Evolutionary conservation across 148 eudicot genomes (phyloP), one percentile per base, ranked within the genome.

Genomic region (Amaranthus palmeri): DNA sequence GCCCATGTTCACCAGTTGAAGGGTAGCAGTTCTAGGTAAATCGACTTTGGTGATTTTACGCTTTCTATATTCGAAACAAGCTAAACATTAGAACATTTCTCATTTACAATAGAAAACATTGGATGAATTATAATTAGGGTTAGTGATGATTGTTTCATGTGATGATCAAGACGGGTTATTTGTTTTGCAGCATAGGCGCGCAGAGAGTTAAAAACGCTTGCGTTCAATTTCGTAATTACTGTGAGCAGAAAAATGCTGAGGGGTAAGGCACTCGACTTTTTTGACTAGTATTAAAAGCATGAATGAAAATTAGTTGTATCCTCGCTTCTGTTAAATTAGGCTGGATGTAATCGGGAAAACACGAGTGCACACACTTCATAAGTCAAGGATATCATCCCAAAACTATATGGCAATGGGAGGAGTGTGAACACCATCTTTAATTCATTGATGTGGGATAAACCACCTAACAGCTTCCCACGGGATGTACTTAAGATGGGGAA

Each of bases 11-110:
- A 88, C 61, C 92, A 90, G 77, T 67, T 90, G 61, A 90, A 90
- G 75, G 96, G 96, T 7, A 88, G 96, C 92, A 88, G 90, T 68
- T 83, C 92, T 76, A 90, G 96, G 96, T 88, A 81, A 12, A 56
- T 58, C 17, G 5, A 10, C 13, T 25, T 17, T 25, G 46, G 14
- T 43, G 46, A 71, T 58, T 48, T 17, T 70, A 15, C 2, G 6
- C 49, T 17, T 25, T 42, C 46, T 2, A 17, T 45, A 44, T 70
- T 61, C 45, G 58, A 48, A 71, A 59, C 12, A 43, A 10, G 18
- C 14, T 6, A 1, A 14, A 64, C 8, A 43, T 44, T 59, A 3
- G 10, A 57, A 18, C 41, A 14, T 59, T 47, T 70, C 61, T 47
- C 41, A 6, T 46, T 70, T 17, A 2, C 10, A 11, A 10, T 11